These are phyloP conservation scores for Polygonum maritimum DNA, from an alignment of 148 eudicot species.

Conservation along the genomic window DNA sequence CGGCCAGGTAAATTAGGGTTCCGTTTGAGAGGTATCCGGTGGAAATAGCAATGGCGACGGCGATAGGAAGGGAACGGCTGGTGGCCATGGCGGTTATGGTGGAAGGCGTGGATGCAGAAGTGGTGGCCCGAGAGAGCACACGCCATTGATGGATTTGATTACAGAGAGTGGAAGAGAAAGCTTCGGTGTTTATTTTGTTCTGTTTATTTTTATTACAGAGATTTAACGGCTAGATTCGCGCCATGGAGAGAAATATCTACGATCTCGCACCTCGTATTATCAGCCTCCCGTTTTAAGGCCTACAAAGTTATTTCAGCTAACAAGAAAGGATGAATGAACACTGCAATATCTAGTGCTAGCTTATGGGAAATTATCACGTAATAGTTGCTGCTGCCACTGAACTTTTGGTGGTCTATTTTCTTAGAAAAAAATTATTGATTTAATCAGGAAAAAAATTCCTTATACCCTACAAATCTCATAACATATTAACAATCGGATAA, in stretches of 20 bases:
- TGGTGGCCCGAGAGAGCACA: slow-evolving; percentile 8
- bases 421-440: too few relatives aligned
- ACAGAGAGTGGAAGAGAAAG: not conserved
- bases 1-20: slow-evolving; percentile 24
- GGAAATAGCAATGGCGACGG: not conserved
- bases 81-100: not conserved
- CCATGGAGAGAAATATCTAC: not conserved
- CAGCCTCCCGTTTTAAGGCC: too few relatives aligned
- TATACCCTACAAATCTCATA: too few relatives aligned
- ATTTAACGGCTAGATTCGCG: not conserved
- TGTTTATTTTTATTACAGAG: not conserved
- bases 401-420: too few relatives aligned
- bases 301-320: too few relatives aligned
- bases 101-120: not conserved
- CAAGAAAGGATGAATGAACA: too few relatives aligned
- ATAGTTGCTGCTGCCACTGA: too few relatives aligned
- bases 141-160: not conserved
- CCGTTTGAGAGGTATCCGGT: not conserved
- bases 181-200: too few relatives aligned
- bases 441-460: too few relatives aligned
- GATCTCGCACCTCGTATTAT: not conserved
- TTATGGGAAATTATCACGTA: too few relatives aligned
- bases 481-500: too few relatives aligned
- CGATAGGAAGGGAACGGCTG: not conserved
- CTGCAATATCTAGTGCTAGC: too few relatives aligned